Base-by-base conservation (phyloP, 306 rosid genomes). In the Echinosophora koreensis region DNA sequence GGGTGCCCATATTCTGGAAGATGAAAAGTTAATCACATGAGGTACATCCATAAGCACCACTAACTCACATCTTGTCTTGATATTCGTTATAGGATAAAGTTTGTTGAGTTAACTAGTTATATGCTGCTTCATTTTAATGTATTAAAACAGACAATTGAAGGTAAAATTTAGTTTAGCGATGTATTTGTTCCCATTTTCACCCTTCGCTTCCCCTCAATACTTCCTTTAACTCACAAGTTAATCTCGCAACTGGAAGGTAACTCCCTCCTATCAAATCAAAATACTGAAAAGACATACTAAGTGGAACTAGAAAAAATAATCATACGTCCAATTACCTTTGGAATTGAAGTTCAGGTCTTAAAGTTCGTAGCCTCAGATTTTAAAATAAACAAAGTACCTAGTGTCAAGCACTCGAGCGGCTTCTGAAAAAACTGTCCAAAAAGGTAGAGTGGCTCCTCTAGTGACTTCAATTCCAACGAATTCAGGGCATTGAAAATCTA, bases 371-470 rank as follows among this genome's bases (percentile, higher is more conserved):
- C 66, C 38, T 39, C 39, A 8, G 18, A 58, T 15, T 51, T 61
- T 38, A 46, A 56, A 56, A 70, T 18, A 49, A 61, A 76, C 50
- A 82, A 81, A 77, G 83, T 88, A 94, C 98, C 98, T 66, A 94
- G 88, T 58, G 98, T 94, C 82, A 94, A 85, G 92, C 97, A 90
- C 82, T 89, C 95, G 38, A 87, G 46, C 1, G 98, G 97, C 91
- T 89, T 94, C 89, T 84, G 90, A 56, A 94, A 90, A 82, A 94
- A 94, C 85, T 94, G 98, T 78, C 97, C 93, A 9, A 92, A 90
- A 81, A 92, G 98, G 85, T 94, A 94, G 86, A 92, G 86, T 39
- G 98, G 98, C 89, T 94, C 98, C 86, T 94, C 98, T 1, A 94
- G 92, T 17, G 97, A 94, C 88, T 94, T 94, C 86, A 92, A 65